Base-by-base conservation (phyloP, 2,329 filamentous ascomycete species). In the Akanthomyces dipterigenus region DNA sequence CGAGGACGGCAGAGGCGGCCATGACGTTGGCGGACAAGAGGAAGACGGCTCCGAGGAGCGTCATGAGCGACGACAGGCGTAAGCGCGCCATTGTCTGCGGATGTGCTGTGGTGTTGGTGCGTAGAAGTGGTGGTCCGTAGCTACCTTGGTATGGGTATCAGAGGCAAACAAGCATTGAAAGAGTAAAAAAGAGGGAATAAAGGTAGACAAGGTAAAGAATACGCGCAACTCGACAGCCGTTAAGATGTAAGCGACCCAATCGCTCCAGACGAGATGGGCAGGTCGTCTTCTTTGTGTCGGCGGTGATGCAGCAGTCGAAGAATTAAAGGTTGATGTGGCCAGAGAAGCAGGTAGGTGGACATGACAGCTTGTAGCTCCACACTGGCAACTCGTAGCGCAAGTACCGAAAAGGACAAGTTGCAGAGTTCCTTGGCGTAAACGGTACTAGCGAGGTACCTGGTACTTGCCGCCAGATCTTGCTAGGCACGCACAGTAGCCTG, bases 1-100 rank as follows among this genome's bases (percentile, higher is more conserved):
- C 95, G 24, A 99, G 80, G 20, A 98, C 93, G 58, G 91, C 91
- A 9, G 91, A 79, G 55, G 77, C 76, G 28, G 82, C 83, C 46
- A 81, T 76, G 46, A 80, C 81, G 66, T 83, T 71, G 51, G 71
- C 65, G n/a, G 74, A 69, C 43, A 76, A 66, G 55, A 76, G 66
- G 56, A 76, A 70, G 58, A 75, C 60, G 58, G 70, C 72, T 65
- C 73, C 74, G 55, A 78, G 70, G 67, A 77, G 70, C 65, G 73
- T 68, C 66, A 69, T 70, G 67, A 78, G 66, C 45, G 74, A 72
- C 61, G 75, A 75, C 22, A 69, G 66, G 64, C 68, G 66, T 64
- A 67, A 63, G 50, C 68, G 65, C 64, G 72, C 70, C 75, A 77
- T 77, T 54, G 43, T 63, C 46, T 63, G 57, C 53, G 43, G 31